Conservation (phyloP, 106 monocot species). For the Agapanthus africanus region DNA sequence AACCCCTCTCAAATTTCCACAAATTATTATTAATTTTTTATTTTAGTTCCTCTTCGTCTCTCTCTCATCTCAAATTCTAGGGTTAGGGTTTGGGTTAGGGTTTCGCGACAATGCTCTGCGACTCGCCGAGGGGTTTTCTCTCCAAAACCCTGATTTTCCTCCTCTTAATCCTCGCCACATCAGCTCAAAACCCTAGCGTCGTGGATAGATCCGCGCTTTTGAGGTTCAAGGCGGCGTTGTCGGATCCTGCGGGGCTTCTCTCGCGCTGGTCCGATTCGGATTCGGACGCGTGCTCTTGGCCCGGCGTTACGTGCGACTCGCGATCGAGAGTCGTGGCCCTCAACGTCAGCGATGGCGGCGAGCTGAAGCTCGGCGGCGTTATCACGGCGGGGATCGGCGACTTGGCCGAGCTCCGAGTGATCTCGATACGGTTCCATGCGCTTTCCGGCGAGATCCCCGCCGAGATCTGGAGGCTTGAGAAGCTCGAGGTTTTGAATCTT, state of each 20-base stretch:
- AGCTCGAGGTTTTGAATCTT: constrained; percentile 27
- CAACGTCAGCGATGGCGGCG: constrained; percentile 16
- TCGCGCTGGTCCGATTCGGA: constrained; percentile 24
- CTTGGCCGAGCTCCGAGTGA: constrained; percentile 26
- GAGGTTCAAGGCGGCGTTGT: constrained; percentile 39
- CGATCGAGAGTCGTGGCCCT: constrained; percentile 25
- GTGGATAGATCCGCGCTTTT: constrained; percentile 30
- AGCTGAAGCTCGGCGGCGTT: background rate
- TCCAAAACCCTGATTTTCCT: constrained; percentile 7
- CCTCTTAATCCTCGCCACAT: background rate
- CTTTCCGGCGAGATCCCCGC: constrained; percentile 30
- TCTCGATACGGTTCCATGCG: constrained; percentile 30
- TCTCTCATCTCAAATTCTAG: background rate
- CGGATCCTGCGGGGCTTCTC: constrained; percentile 43
- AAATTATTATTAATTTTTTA: background rate
- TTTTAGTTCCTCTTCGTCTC: too few species aligned
- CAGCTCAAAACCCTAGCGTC: background rate
- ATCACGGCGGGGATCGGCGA: constrained; percentile 8
- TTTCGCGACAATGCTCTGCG: constrained; percentile 11
- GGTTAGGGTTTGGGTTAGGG: constrained; percentile 17
- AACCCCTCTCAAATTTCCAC: background rate
- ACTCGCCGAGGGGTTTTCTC: constrained; percentile 11
- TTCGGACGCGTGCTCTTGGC: constrained; percentile 35
- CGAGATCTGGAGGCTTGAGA: constrained; percentile 23
- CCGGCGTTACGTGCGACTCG: constrained; percentile 40